Evolutionary conservation across 2,329 filamentous ascomycete species (phyloP).

Genomic region (Cyanodermella asteris): DNA sequence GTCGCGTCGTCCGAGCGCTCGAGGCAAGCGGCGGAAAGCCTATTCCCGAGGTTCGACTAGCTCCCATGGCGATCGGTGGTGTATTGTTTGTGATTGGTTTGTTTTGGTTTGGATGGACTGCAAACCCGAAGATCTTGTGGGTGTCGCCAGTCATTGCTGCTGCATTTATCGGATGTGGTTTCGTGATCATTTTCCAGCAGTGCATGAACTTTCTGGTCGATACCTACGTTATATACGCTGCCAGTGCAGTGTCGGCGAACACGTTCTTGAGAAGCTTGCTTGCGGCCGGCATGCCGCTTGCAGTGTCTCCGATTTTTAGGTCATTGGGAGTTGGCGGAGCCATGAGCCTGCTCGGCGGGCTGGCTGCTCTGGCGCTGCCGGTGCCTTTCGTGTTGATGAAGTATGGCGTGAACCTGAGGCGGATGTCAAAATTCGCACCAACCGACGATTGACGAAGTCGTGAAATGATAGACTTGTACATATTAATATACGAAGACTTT

Average conservation of each 20-base stretch:
- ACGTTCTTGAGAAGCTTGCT: constrained; percentile 30
- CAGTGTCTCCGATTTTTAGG: constrained; percentile 33
- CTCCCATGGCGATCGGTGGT: constrained; percentile 24
- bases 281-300: constrained; percentile 30
- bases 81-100: constrained; percentile 21
- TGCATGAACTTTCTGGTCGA: constrained; percentile 24
- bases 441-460: no score
- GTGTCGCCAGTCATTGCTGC: constrained; percentile 19
- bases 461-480: no score
- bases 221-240: no score
- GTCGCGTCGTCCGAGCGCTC: constrained; percentile 17
- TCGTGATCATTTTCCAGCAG: constrained; percentile 26
- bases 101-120: constrained; percentile 23
- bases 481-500: no score
- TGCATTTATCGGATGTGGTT: constrained; percentile 24
- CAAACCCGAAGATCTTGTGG: constrained; percentile 17
- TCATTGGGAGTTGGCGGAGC: constrained; percentile 29
- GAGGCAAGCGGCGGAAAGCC: constrained; percentile 13
- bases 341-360: constrained; percentile 21
- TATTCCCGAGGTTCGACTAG: constrained; percentile 22
- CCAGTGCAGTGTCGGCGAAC: constrained; percentile 32
- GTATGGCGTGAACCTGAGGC: constrained; percentile 1
- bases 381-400: constrained; percentile 2
- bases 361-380: constrained; percentile 14
- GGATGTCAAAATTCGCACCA: constrained; percentile 23